These are phyloP conservation scores for Suhomyces ambrosiae DNA, from an alignment of 1,139 yeast genomes.

Conservation along the genomic window DNA sequence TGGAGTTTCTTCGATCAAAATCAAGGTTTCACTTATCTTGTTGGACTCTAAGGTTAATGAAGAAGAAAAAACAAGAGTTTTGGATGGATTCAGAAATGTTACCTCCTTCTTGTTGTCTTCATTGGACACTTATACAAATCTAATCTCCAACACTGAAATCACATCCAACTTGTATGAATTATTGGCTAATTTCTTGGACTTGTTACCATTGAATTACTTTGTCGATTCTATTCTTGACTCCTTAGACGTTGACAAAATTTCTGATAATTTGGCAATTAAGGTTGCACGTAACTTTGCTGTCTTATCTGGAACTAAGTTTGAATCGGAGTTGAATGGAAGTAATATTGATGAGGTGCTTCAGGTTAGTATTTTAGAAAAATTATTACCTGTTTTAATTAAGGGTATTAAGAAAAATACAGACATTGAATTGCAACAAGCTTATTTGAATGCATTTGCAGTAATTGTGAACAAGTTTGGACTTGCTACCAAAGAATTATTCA, in stretches of 20 bases:
- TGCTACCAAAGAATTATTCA: constrained; percentile 29
- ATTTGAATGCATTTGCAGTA: constrained; percentile 68
- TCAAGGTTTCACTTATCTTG: constrained; percentile 60
- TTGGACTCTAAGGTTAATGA: constrained; percentile 46
- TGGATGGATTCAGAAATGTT: constrained; percentile 47
- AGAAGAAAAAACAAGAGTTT: constrained; percentile 30
- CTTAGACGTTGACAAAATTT: constrained; percentile 47
- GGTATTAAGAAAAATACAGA: constrained; percentile 46
- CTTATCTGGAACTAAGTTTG: constrained; percentile 71
- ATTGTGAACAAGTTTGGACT: constrained; percentile 65
- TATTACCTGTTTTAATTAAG: constrained; percentile 50
- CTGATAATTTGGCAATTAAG: constrained; percentile 36
- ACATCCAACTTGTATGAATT: constrained; percentile 42
- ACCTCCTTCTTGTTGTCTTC: constrained; percentile 40
- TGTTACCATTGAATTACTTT: constrained; percentile 75
- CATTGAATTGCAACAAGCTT: constrained; percentile 61
- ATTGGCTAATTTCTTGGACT: constrained; percentile 61
- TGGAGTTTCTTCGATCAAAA: constrained; percentile 47
- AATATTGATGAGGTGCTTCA: constrained; percentile 45
- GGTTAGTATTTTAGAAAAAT: constrained; percentile 42
- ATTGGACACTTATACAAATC: constrained; percentile 34
- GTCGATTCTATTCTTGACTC: constrained; percentile 65
- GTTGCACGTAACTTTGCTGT: constrained; percentile 57
- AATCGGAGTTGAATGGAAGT: constrained; percentile 50
- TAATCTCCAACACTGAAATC: constrained; percentile 21